phyloP scores from a whole-genome alignment of 768 basidiomycete genomes.

The Tricholoma furcatifolium region DNA sequence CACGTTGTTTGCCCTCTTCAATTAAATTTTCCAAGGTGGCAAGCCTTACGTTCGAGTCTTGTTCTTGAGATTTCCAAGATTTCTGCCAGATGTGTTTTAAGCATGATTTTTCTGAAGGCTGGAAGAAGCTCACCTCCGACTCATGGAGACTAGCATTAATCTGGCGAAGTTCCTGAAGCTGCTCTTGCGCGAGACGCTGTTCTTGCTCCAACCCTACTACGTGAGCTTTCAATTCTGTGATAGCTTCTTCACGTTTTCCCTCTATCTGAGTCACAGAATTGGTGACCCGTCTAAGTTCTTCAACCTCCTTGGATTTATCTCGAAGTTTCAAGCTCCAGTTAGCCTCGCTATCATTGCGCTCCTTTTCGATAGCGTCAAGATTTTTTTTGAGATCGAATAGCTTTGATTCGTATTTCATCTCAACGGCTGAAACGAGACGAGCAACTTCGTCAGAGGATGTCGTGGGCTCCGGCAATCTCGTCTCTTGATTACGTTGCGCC shows the following conservation, averaged over 20 bases:
- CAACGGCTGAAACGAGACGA: constrained; percentile 69
- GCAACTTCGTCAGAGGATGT: constrained; percentile 67
- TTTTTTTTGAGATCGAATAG: constrained; percentile 69
- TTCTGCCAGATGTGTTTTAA: constrained; percentile 22
- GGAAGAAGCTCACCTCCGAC: constrained; percentile 57
- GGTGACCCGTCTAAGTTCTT: constrained; percentile 62
- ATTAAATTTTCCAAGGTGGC: constrained; percentile 60
- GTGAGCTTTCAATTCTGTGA: constrained; percentile 50
- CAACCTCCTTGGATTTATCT: constrained; percentile 76
- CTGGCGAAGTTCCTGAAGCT: constrained; percentile 53
- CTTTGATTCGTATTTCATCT: constrained; percentile 74
- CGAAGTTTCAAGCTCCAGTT: constrained; percentile 86
- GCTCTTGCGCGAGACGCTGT: constrained; percentile 44
- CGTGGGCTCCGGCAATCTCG: constrained; percentile 38
- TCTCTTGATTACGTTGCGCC: constrained; percentile 57
- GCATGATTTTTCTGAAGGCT: background rate
- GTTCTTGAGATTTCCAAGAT: constrained; percentile 34
- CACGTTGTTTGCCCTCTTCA: constrained; percentile 71
- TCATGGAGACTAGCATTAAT: constrained; percentile 51
- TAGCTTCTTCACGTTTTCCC: constrained; percentile 56
- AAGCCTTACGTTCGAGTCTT: constrained; percentile 49
- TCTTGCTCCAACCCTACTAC: constrained; percentile 53
- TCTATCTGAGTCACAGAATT: constrained; percentile 56
- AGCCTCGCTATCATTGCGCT: constrained; percentile 83
- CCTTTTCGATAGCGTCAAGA: constrained; percentile 67